Base-by-base conservation (phyloP, 23 red algal species). In the Gracilaria gracilis region DNA sequence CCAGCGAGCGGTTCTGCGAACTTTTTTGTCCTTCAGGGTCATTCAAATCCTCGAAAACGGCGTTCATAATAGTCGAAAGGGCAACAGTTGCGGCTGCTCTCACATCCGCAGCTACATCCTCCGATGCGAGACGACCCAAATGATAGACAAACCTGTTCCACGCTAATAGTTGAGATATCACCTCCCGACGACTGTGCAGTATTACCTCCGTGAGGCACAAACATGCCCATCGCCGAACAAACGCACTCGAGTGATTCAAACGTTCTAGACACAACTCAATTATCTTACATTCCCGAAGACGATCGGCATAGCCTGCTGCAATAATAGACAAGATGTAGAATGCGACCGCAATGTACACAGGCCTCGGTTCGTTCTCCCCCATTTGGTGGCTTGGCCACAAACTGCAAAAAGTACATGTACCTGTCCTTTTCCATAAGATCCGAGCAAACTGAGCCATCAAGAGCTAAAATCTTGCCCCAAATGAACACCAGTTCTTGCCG, bases 401-500 rank as follows among this genome's bases (percentile, higher is more conserved):
- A 96, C 5, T 81, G 33, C 14, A 94, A 28, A 88, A 99, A 99
- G 75, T 94, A 95, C 16, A 58, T 42, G 37, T 94, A 82, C 9
- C 94, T 75, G 38, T 94, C 81, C 61, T 95, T 91, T 25, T 93
- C 93, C 24, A 96, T 51, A 70, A 99, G 84, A 64, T 99, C 94
- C 0, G 73, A 58, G 33, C 66, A 65, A 87, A 90, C 94, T 20
- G 97, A 91, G 29, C 64, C 64, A 81, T 99, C 97, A 19, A 96
- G 80, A 21, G 91, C 84, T 78, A 99, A 28, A 42, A 99, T 89
- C 78, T 99, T 99, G 8, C 87, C 92, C 97, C 97, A 99, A n/a
- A 99, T 99, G 79, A 94, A 99, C 9, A 96, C 97, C 32, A 99
- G 94, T 67, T 96, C 94, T 67, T 86, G 62, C 4, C 93, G 90